Conservation (phyloP, 1,284 basidiomycete genomes). For the Rhodotorula glutinis region DNA sequence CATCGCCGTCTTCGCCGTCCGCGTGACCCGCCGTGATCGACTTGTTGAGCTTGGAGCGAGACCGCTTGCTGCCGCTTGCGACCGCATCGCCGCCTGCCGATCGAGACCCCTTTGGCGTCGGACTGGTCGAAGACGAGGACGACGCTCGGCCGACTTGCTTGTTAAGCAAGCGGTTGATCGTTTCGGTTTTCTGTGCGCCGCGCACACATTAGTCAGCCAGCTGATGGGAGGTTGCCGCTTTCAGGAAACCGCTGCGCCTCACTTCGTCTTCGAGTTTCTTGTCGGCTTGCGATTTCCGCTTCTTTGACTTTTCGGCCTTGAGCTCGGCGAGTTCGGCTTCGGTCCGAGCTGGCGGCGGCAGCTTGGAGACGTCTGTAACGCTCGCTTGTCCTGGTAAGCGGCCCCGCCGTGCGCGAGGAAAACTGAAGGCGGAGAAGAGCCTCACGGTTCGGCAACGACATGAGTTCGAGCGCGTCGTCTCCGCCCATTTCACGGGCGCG, state of each 20-base stretch:
- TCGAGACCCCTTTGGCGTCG: not conserved
- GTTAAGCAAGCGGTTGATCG: conserved; percentile 40
- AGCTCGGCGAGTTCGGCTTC: conserved; percentile 31
- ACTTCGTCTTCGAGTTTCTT: conserved; percentile 40
- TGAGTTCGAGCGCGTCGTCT: conserved; percentile 29
- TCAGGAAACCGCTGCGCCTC: not conserved
- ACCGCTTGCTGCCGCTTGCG: not conserved
- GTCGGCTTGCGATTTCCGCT: conserved; percentile 35
- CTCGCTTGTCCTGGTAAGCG: not conserved
- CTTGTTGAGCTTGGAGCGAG: conserved; percentile 21
- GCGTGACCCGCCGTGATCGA: conserved; percentile 5
- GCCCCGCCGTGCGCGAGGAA: no score
- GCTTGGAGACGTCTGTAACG: conserved; percentile 8
- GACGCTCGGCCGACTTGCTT: conserved; percentile 34
- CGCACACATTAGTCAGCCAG: no score
- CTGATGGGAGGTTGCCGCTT: no score
- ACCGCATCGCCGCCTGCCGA: not conserved
- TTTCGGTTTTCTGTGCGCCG: conserved; percentile 34
- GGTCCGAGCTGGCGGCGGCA: conserved; percentile 7
- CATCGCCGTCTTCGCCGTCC: not conserved
- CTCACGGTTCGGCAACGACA: conserved; percentile 28
- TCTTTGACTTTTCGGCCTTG: conserved; percentile 28
- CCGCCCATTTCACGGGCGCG: conserved; percentile 38
- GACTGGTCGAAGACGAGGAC: not conserved
- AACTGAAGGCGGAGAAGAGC: no score